Evolutionary conservation across 768 basidiomycete species (phyloP), one percentile per base, ranked within the genome.

Genomic region (Sutorius australiensis): DNA sequence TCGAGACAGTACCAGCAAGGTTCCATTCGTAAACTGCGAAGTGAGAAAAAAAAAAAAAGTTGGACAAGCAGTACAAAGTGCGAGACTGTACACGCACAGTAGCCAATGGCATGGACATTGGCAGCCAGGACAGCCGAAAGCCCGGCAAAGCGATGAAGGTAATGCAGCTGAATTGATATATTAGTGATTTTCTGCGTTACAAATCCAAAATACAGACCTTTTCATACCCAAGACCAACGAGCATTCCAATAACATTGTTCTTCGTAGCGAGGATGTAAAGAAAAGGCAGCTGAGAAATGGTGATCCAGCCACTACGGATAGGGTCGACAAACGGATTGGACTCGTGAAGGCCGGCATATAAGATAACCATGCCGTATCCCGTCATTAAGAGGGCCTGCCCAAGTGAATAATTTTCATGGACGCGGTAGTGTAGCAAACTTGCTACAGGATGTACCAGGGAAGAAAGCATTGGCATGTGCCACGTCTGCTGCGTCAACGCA

Each of bases 121-220:
- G 73, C 73, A 3, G 79, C 77, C 17, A 87, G 48, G 27, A 86
- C 73, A 4, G 84, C 66, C 40, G 86, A 62, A 19, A 75, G 67
- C 1, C 87, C 89, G 10, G 77, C 72, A 60, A 83, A 80, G 24
- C 89, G 82, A 68, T 92, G 90, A 7, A 91, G 66, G 64, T 78
- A 89, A 68, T 92, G 89, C 41, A 91, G 70, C 85, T 89, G 50
- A 40, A 40, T 3, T 6, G 46, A 37, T 34, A 14, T n/a, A 32
- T 56, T 33, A 50, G 37, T 31, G 14, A 16, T 0, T 7, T 17
- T 5, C 3, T 30, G n/a, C 7, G 0, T 36, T 2, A 36, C 27
- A 2, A 5, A 5, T 40, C 5, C 6, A 30, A 27, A 48, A 37
- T 33, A 54, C 55, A 40, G 43, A 86, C 86, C 74, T 81, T 82